Evolutionary conservation across 345 rosid species (phyloP).

Genomic region (Aethionema arabicum): DNA sequence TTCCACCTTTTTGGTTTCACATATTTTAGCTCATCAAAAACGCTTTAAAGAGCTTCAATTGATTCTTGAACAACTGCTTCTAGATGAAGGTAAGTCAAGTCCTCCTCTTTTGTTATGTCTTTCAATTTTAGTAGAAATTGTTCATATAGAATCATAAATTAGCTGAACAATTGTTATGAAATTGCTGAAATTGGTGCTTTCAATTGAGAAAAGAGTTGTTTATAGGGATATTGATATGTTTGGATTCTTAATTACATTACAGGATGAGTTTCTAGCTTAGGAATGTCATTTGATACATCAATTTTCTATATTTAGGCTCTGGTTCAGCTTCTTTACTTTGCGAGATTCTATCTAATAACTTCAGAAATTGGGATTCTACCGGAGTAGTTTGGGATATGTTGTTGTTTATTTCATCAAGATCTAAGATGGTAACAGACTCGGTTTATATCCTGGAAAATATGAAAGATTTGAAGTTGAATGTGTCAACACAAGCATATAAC

Average conservation of each 20-base stretch:
- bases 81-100: conserved; percentile 54
- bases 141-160: neutral
- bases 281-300: conserved; percentile 36
- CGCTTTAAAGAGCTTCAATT: conserved; percentile 53
- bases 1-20: conserved; percentile 53
- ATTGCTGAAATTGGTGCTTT: neutral
- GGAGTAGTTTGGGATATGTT: conserved; percentile 64
- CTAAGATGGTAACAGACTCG: conserved; percentile 67
- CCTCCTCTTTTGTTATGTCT: neutral
- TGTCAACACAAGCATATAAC: conserved; percentile 63
- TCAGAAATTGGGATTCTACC: conserved; percentile 54
- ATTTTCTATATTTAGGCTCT: conserved; percentile 46
- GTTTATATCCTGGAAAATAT: conserved; percentile 61
- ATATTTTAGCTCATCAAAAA: conserved; percentile 49
- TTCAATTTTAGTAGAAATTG: neutral
- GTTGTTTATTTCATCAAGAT: conserved; percentile 69
- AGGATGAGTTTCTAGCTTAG: too few species aligned
- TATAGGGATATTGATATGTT: too few species aligned
- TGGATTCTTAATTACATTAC: too few species aligned
- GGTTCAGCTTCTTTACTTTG: conserved; percentile 63
- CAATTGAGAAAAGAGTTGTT: too few species aligned
- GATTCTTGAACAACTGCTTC: conserved; percentile 50
- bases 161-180: neutral
- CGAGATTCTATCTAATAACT: conserved; percentile 50
- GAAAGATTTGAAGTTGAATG: conserved; percentile 55